These are phyloP conservation scores for Abortiporus biennis DNA, from an alignment of 1,284 basidiomycete species.

Conservation along the genomic window DNA sequence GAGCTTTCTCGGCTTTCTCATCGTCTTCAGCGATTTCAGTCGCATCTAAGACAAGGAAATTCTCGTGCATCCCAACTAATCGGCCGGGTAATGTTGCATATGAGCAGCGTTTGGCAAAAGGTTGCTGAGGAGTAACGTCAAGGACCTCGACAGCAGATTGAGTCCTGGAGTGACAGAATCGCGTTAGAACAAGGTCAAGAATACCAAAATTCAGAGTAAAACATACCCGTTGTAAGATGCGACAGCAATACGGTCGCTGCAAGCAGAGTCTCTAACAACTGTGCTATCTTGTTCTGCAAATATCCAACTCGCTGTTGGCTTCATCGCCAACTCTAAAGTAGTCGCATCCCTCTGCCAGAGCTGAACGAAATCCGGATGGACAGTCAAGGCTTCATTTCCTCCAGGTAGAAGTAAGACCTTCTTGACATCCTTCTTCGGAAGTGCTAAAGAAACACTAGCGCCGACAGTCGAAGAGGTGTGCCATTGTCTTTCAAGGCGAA, in stretches of 20 bases:
- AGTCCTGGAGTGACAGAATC: not conserved
- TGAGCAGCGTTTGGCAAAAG: not conserved
- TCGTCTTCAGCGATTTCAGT: not conserved
- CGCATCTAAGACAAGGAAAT: not conserved
- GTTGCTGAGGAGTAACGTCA: not conserved
- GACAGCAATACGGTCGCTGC: slow-evolving; percentile 1
- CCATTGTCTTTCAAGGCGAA: slow-evolving; percentile 7
- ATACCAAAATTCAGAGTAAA: not conserved
- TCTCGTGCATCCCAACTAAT: not conserved
- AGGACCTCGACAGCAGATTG: not conserved
- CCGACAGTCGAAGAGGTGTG: not conserved
- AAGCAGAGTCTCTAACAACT: slow-evolving; percentile 1
- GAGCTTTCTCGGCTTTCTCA: not conserved
- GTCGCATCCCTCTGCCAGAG: slow-evolving; percentile 3
- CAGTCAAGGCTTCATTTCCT: slow-evolving; percentile 1
- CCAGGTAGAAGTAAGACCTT: slow-evolving; percentile 5
- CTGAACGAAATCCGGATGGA: not conserved
- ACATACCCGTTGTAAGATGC: not conserved
- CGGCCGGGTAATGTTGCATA: not conserved
- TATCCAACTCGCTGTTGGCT: not conserved
- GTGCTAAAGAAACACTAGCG: not conserved
- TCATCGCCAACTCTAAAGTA: not conserved
- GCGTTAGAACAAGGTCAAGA: not conserved
- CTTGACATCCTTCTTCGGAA: not conserved
- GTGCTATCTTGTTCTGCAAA: not conserved